Base-by-base conservation (phyloP, 345 rosid species). In the Reutealis trisperma region DNA sequence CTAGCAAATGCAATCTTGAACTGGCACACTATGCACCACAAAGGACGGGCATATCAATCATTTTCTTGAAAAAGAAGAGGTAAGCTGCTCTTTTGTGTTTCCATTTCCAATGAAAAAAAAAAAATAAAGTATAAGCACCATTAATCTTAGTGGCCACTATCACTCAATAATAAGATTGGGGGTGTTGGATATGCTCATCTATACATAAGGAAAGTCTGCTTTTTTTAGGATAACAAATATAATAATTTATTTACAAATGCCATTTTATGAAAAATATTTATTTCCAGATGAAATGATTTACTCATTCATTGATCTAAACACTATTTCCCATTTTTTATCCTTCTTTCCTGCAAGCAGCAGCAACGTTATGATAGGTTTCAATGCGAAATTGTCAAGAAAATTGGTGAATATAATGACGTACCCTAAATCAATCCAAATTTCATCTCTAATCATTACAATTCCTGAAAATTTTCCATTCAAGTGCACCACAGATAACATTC, bases 41-140 rank as follows among this genome's bases (percentile, higher is more conserved):
- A 55, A 44, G 51, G 12, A 37, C 19, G 52, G 34, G 19, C 63
- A n/a, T 34, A 9, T 21, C 63, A n/a, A 72, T 59, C 18, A 60
- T 45, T 76, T 58, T 59, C 34, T 42, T n/a, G 37, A 19, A 58
- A 60, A 24, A n/a, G 73, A 44, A 58, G 66, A 58, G 73, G 49
- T 15, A 24, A 44, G 12, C 34, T 45, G 25, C 13, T 41, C 5
- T 37, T 41, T 65, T 41, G 14, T 30, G 6, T 73, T 45, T 62
- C 58, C 41, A 61, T 44, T 73, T 61, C 21, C 34, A 72, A 41
- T 15, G 4, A 25, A 60, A 45, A 61, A 45, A 18, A 2, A 16
- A 15, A 16, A 54, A 8, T 8, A 8, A 47, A 19, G 37, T 14
- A 16, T 22, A 34, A 8, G 13, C 69, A 51, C 19, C 55, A 49